Percentiles rank a stretch among this genome's conserved stretches.
These are phyloP conservation scores for Phytopythium delawarense DNA, from an alignment of 352 stramenopile genomes.

Conservation along the genomic window DNA sequence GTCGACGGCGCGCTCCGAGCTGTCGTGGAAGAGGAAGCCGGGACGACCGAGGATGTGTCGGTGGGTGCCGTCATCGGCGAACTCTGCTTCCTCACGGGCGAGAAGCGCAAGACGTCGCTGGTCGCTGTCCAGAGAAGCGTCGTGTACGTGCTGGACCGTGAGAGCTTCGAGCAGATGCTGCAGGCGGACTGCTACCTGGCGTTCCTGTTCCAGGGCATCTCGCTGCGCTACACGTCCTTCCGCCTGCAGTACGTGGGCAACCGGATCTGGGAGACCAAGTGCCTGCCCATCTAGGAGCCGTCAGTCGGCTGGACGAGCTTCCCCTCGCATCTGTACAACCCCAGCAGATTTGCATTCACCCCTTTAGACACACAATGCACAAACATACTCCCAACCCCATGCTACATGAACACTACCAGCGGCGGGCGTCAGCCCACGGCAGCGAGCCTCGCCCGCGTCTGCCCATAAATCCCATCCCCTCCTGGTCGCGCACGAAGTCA, in stretches of 20 bases:
- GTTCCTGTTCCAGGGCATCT: conserved; percentile 75
- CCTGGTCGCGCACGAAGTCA: not conserved
- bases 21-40: conserved; percentile 75
- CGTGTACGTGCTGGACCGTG: conserved; percentile 59
- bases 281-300: conserved; percentile 37
- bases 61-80: conserved; percentile 73
- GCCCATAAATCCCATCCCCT: not conserved
- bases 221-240: conserved; percentile 69
- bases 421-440: not conserved
- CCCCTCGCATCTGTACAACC: not conserved
- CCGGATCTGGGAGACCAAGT: conserved; percentile 85
- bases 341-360: not conserved
- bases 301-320: not conserved
- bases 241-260: conserved; percentile 80
- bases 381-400: not conserved
- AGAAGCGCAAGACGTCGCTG: conserved; percentile 80
- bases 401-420: not conserved
- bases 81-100: conserved; percentile 70
- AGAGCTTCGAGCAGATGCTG: conserved; percentile 64
- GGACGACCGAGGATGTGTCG: conserved; percentile 67
- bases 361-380: not conserved
- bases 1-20: conserved; percentile 60
- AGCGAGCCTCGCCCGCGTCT: not conserved
- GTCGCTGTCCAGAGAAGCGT: conserved; percentile 52
- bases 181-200: conserved; percentile 54